phyloP scores from a whole-genome alignment of 768 basidiomycete species.

The Naganishia vaughanmartiniae region DNA sequence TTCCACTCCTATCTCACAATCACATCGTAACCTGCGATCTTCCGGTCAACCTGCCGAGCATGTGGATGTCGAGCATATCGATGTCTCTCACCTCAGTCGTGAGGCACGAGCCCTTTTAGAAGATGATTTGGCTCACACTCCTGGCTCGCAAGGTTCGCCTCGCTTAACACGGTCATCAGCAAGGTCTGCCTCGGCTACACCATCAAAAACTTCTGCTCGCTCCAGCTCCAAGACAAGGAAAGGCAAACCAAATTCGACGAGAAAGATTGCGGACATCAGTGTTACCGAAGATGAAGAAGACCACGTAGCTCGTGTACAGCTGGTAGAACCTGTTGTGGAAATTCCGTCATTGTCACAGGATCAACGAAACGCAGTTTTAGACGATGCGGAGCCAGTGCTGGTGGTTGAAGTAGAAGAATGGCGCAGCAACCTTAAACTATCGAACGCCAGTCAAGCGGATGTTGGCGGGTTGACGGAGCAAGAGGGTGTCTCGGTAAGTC shows the following conservation, averaged over 20 bases:
- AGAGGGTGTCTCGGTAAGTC: background rate
- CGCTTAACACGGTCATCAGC: background rate
- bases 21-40: slow-evolving; percentile 8
- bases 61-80: slow-evolving; percentile 16
- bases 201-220: background rate
- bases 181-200: slow-evolving; percentile 4
- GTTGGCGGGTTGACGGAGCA: background rate
- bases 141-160: slow-evolving; percentile 15
- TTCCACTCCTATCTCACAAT: background rate
- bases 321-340: background rate
- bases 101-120: slow-evolving; percentile 11
- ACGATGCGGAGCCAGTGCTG: background rate
- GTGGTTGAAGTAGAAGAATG: slow-evolving; percentile 8
- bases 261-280: slow-evolving; percentile 9
- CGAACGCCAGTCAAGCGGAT: slow-evolving; percentile 9
- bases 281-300: slow-evolving; percentile 17
- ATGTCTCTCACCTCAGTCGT: slow-evolving; percentile 15
- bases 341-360: background rate
- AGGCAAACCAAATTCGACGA: background rate
- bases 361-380: background rate
- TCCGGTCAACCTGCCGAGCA: slow-evolving; percentile 16
- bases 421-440: background rate
- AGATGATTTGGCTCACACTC: slow-evolving; percentile 16
- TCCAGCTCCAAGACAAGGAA: background rate
- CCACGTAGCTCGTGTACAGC: background rate